A percentile compares a stretch with the other conserved stretches of the same genome.
Evolutionary conservation across 1,139 yeast genomes (phyloP).

Genomic region (Yamadazyma mexicana): DNA sequence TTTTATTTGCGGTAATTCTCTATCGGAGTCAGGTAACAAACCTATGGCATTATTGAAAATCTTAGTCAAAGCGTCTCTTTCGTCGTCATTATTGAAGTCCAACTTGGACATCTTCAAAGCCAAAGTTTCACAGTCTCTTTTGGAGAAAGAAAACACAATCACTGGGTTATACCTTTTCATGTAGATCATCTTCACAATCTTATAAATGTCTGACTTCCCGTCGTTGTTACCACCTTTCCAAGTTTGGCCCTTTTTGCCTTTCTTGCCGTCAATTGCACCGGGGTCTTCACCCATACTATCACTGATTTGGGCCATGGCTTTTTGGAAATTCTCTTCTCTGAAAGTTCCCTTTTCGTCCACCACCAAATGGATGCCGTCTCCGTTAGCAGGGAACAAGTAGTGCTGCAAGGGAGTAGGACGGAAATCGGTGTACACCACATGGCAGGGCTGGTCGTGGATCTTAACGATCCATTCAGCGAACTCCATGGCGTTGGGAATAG

Average conservation of each 20-base stretch:
- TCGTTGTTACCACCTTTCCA: constrained; percentile 87
- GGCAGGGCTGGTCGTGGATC: constrained; percentile 94
- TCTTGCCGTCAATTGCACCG: constrained; percentile 50
- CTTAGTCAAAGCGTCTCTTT: constrained; percentile 83
- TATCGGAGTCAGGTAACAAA: constrained; percentile 83
- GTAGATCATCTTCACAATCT: constrained; percentile 97
- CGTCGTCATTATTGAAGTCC: constrained; percentile 90
- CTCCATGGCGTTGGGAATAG: constrained; percentile 97
- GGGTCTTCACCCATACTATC: constrained; percentile 87
- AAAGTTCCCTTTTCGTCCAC: constrained; percentile 96
- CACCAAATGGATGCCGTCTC: constrained; percentile 95
- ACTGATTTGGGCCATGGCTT: constrained; percentile 93
- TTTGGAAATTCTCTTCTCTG: constrained; percentile 96
- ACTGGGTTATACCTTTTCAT: constrained; percentile 94
- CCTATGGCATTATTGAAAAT: constrained; percentile 88
- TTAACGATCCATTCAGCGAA: constrained; percentile 98
- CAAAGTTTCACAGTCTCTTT: constrained; percentile 91
- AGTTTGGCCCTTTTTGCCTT: constrained; percentile 81
- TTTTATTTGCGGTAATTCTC: constrained; percentile 90
- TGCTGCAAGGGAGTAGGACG: constrained; percentile 98
- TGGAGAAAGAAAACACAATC: constrained; percentile 94
- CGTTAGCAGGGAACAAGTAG: constrained; percentile 94
- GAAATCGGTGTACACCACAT: constrained; percentile 97
- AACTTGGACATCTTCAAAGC: constrained; percentile 94
- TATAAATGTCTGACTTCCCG: constrained; percentile 88